Conservation (phyloP, 2,329 filamentous ascomycete genomes). For the Amesomyces nigricolor region DNA sequence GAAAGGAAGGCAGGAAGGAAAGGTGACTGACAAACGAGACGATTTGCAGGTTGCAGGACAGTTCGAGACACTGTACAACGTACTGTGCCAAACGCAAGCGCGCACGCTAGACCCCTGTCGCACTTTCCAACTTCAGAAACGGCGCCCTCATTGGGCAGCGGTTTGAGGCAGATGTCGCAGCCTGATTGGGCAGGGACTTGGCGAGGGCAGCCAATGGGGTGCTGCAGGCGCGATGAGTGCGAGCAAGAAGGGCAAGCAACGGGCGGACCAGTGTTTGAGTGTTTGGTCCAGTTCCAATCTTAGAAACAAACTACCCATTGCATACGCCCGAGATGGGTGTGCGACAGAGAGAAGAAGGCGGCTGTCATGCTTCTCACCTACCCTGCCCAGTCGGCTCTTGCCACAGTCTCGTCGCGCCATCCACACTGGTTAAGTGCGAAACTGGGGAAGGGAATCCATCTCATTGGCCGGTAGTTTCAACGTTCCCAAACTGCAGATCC, state of each 20-base stretch:
- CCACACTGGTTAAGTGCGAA: too few relatives aligned
- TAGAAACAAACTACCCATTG: not conserved
- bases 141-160: not conserved
- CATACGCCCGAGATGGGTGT: not conserved
- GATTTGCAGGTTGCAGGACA: not conserved
- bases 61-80: not conserved
- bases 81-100: not conserved
- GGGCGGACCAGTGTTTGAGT: not conserved
- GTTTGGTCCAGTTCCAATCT: slow-evolving; percentile 7
- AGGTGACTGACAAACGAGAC: too few relatives aligned
- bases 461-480: not conserved
- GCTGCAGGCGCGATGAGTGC: not conserved
- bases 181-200: not conserved
- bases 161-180: not conserved
- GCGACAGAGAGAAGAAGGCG: not conserved
- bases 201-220: slow-evolving; percentile 1
- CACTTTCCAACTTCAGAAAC: not conserved
- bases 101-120: slow-evolving; percentile 6
- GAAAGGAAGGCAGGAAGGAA: too few relatives aligned
- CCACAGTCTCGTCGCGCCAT: too few relatives aligned
- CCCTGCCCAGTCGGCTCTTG: not conserved
- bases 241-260: not conserved
- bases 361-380: slow-evolving; percentile 2
- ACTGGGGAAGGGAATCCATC: not conserved
- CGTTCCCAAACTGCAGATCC: not conserved